These are phyloP conservation scores for Daldinia loculata DNA, from an alignment of 495 filamentous ascomycete species.

Conservation along the genomic window DNA sequence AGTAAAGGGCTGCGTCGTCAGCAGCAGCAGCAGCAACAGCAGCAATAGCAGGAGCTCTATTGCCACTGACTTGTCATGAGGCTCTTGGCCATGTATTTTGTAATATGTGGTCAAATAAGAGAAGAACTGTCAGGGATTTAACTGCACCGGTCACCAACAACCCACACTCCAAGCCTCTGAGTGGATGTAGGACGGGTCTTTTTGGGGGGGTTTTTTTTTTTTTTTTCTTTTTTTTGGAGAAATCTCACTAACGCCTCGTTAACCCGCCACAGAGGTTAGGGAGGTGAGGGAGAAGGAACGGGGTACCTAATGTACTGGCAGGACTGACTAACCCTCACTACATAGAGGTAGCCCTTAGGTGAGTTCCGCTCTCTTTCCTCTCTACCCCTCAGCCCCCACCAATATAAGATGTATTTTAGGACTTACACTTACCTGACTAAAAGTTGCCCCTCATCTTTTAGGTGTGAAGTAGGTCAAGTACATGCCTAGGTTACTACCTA, in stretches of 20 bases:
- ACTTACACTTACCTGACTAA: background rate
- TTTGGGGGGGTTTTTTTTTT: background rate
- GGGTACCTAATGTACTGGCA: too few species aligned
- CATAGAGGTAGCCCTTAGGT: background rate
- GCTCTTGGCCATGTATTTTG: background rate
- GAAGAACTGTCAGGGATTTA: slow-evolving; percentile 5
- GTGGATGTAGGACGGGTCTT: background rate
- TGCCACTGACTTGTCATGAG: background rate
- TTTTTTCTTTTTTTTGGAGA: background rate
- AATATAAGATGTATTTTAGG: background rate
- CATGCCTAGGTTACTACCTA: background rate
- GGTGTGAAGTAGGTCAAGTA: too few species aligned
- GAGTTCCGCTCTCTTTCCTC: background rate
- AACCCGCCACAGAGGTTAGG: background rate
- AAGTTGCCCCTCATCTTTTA: background rate
- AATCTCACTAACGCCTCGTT: background rate
- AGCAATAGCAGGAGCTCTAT: background rate
- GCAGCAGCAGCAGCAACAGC: background rate
- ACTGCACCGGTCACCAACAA: slow-evolving; percentile 18
- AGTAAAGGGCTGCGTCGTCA: background rate
- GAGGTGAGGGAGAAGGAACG: background rate
- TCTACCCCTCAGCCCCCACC: slow-evolving; percentile 20
- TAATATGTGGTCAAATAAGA: slow-evolving; percentile 10
- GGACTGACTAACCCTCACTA: background rate
- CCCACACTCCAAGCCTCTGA: background rate